Percentiles rank a stretch among this genome's conserved stretches.
These are phyloP conservation scores for Leptographium galeiforme DNA, from an alignment of 2,329 filamentous ascomycete genomes.

Conservation along the genomic window DNA sequence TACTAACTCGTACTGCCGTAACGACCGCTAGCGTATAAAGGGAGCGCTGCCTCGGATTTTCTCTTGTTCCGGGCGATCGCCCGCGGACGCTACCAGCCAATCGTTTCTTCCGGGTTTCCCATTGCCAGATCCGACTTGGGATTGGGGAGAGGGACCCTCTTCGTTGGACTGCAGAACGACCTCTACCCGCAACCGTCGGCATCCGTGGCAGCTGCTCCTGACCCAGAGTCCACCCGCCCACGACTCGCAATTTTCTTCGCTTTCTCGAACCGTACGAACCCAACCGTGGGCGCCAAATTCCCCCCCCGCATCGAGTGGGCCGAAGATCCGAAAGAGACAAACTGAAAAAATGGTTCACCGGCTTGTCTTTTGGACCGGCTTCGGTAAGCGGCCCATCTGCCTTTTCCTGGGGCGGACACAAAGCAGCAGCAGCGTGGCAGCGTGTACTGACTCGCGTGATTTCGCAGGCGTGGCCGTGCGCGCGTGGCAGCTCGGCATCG, in stretches of 20 bases:
- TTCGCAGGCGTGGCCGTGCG: constrained; percentile 71
- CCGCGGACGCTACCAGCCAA: constrained; percentile 4
- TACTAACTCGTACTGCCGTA: not conserved
- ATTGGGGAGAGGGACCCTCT: too few species aligned
- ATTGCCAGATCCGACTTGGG: constrained; percentile 7
- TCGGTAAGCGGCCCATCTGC: constrained; percentile 52
- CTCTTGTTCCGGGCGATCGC: not conserved
- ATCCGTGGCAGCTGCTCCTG: not conserved
- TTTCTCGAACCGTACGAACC: not conserved
- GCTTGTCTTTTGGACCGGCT: constrained; percentile 75
- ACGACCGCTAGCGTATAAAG: not conserved
- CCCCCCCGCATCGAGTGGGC: not conserved
- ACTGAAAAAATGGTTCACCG: constrained; percentile 41
- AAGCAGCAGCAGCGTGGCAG: too few species aligned
- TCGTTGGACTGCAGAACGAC: not conserved
- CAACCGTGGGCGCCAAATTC: not conserved
- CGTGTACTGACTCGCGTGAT: not conserved
- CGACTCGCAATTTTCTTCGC: not conserved
- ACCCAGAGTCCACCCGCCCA: not conserved
- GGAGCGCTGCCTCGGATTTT: not conserved
- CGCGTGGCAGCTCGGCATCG: constrained; percentile 93
- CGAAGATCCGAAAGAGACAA: not conserved
- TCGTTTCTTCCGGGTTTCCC: constrained; percentile 9
- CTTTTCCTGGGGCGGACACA: not conserved
- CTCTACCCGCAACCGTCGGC: not conserved